Conservation (phyloP, 1,284 basidiomycete genomes). For the Moesziomyces parantarcticus region DNA sequence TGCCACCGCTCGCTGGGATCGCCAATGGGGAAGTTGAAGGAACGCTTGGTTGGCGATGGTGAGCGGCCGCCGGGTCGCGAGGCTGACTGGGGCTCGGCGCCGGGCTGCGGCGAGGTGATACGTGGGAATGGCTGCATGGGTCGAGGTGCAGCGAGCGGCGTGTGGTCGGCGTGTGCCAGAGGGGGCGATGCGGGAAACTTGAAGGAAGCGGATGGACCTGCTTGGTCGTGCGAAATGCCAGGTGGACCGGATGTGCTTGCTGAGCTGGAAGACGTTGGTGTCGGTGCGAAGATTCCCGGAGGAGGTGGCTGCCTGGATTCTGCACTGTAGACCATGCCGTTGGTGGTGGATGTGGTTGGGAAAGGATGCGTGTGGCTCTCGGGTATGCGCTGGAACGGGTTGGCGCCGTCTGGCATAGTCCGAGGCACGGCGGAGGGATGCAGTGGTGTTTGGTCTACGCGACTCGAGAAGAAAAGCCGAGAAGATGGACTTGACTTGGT, state of each 20-base stretch:
- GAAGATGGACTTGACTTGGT: background rate
- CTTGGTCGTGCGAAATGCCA: conserved; percentile 5
- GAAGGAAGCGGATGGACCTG: conserved; percentile 12
- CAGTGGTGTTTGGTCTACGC: conserved; percentile 5
- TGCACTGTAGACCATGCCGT: conserved; percentile 20
- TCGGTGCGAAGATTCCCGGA: conserved; percentile 12
- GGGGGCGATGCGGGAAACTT: conserved; percentile 28
- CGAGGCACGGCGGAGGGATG: conserved; percentile 2
- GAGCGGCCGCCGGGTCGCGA: conserved; percentile 37
- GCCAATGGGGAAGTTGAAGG: conserved; percentile 53
- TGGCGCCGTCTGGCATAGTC: conserved; percentile 40
- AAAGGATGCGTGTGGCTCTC: conserved; percentile 7
- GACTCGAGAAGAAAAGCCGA: background rate
- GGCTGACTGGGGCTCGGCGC: conserved; percentile 11
- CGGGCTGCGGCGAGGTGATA: conserved; percentile 52
- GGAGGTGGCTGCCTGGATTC: conserved; percentile 14
- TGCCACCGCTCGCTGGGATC: conserved; percentile 58
- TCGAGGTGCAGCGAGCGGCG: conserved; percentile 39
- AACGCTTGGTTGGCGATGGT: conserved; percentile 53
- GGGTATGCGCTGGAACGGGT: conserved; percentile 10
- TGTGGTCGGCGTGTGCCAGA: conserved; percentile 14
- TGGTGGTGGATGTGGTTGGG: conserved; percentile 2
- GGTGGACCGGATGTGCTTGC: conserved; percentile 5
- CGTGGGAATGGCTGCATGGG: conserved; percentile 54
- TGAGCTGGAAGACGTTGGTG: conserved; percentile 16